Conservation (phyloP, 345 rosid genomes). For the Bruguiera gymnorhiza region DNA sequence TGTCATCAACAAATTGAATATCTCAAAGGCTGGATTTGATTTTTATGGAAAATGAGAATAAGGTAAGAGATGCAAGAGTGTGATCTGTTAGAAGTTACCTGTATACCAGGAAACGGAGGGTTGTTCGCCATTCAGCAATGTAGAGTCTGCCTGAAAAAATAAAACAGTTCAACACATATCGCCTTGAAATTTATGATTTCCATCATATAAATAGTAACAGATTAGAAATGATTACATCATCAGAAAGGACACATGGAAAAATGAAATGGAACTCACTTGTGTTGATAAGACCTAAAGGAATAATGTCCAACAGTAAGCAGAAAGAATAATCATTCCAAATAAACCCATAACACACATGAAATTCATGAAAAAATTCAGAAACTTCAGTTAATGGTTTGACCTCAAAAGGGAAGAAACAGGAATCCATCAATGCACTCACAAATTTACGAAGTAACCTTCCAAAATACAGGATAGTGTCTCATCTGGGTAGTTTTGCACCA, state of each 20-base stretch:
- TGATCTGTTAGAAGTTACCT: constrained; percentile 35
- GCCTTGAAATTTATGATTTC: constrained; percentile 8
- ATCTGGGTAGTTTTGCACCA: background rate
- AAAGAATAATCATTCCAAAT: background rate
- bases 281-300: background rate
- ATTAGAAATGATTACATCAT: background rate
- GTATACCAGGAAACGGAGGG: constrained; percentile 60
- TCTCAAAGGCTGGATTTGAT: background rate
- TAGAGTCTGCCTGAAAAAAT: constrained; percentile 25
- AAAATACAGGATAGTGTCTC: constrained; percentile 5
- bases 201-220: constrained; percentile 2
- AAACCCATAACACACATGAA: background rate
- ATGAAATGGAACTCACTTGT: background rate
- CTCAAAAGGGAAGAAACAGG: constrained; percentile 7
- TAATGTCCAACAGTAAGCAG: background rate
- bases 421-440: background rate
- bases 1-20: background rate
- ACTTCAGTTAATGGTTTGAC: constrained; percentile 5
- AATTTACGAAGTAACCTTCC: constrained; percentile 6
- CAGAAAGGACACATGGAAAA: constrained; percentile 2
- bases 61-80: background rate
- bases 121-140: constrained; percentile 66
- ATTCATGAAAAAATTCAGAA: background rate
- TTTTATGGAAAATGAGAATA: background rate
- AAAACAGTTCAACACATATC: constrained; percentile 18